These are phyloP conservation scores for Cystobasidium pallidum DNA, from an alignment of 1,284 basidiomycete genomes.

Conservation along the genomic window DNA sequence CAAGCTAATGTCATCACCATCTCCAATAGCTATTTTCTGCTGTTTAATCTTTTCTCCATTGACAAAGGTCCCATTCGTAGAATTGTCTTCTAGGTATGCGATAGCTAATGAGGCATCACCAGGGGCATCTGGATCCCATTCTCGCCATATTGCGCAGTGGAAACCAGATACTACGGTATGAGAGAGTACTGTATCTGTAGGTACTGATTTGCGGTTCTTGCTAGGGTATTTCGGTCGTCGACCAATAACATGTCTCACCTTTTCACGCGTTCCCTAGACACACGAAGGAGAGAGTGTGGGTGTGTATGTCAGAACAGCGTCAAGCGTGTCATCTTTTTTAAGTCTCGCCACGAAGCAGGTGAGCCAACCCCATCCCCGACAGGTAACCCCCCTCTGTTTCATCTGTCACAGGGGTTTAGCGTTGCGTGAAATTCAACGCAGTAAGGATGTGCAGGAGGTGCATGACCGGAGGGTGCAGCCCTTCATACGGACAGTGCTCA, in stretches of 20 bases:
- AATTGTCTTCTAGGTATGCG: slow-evolving; percentile 48
- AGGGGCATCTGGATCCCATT: slow-evolving; percentile 33
- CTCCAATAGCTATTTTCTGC: slow-evolving; percentile 38
- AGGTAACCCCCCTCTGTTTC: too few species aligned
- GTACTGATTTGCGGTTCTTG: neutral
- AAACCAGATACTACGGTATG: slow-evolving; percentile 46
- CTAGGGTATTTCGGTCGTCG: slow-evolving; percentile 11
- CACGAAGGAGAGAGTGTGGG: too few species aligned
- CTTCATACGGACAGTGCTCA: too few species aligned
- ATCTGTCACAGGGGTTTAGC: too few species aligned
- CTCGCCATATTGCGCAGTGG: slow-evolving; percentile 49
- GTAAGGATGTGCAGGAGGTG: too few species aligned
- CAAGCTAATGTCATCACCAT: slow-evolving; percentile 32
- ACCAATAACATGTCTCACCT: slow-evolving; percentile 33
- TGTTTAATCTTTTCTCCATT: slow-evolving; percentile 48
- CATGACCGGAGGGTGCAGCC: too few species aligned
- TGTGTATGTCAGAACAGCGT: too few species aligned
- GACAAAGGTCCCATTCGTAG: slow-evolving; percentile 51
- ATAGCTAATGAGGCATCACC: slow-evolving; percentile 35
- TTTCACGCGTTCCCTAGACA: slow-evolving; percentile 24
- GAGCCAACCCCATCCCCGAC: too few species aligned
- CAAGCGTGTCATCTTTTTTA: too few species aligned
- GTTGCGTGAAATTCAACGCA: too few species aligned
- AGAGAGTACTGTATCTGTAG: slow-evolving; percentile 46
- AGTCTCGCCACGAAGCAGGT: too few species aligned